Evolutionary conservation across 192 early-diverging fungal genomes (phyloP).

Genomic region (Gryganskiella cystojenkinii): DNA sequence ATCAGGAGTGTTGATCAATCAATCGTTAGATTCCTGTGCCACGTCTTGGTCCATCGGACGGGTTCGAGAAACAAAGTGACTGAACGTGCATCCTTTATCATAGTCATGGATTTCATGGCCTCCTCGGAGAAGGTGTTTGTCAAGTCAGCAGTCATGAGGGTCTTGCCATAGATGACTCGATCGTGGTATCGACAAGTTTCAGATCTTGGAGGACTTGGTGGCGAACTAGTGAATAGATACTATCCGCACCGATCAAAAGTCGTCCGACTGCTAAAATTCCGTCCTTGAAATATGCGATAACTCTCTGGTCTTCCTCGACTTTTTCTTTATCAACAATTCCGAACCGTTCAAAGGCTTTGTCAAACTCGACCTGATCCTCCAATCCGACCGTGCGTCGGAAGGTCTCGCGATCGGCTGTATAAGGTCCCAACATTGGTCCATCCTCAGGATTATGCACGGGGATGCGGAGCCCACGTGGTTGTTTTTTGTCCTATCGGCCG

Average conservation of each 20-base stretch:
- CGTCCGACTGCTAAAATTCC: conserved; percentile 17
- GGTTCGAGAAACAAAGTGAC: conserved; percentile 12
- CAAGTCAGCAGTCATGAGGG: conserved; percentile 13
- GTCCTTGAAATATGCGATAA: conserved; percentile 43
- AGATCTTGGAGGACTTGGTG: conserved; percentile 2
- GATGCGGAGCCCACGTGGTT: too few species aligned
- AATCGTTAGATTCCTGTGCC: not conserved
- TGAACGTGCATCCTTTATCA: conserved; percentile 7
- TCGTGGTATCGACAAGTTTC: conserved; percentile 18
- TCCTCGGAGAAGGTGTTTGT: conserved; percentile 6
- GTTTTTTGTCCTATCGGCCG: not conserved
- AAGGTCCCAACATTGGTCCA: conserved; percentile 9
- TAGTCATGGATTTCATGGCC: conserved; percentile 9
- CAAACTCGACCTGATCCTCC: conserved; percentile 29
- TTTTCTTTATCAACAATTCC: conserved; percentile 7
- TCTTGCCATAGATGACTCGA: conserved; percentile 21
- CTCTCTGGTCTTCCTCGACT: too few species aligned
- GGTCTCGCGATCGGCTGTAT: conserved; percentile 15
- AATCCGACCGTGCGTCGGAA: conserved; percentile 6
- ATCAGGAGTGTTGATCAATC: not conserved
- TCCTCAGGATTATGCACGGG: not conserved
- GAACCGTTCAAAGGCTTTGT: conserved; percentile 22
- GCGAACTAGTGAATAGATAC: conserved; percentile 14
- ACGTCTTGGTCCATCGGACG: conserved; percentile 8
- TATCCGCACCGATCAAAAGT: conserved; percentile 42